These are phyloP conservation scores for Saccharum hybrid DNA, from an alignment of 202 grass and related monocot genomes.

Conservation along the genomic window DNA sequence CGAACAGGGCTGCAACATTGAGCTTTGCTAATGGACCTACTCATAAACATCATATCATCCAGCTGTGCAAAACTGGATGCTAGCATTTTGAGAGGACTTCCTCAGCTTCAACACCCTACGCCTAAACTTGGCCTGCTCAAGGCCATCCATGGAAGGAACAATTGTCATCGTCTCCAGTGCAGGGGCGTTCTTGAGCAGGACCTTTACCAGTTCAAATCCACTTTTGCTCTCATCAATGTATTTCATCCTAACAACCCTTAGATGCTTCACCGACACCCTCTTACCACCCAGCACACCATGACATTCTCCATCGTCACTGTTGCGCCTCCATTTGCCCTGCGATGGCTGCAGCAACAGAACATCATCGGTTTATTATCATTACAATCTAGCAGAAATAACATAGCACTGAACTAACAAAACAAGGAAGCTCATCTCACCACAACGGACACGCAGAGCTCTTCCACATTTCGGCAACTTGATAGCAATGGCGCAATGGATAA, in stretches of 20 bases:
- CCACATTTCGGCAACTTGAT: conserved; percentile 45
- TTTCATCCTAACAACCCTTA: conserved; percentile 54
- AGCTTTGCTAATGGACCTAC: not conserved
- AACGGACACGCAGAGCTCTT: conserved; percentile 52
- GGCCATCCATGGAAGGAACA: conserved; percentile 67
- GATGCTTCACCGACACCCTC: conserved; percentile 34
- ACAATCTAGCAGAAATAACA: not conserved
- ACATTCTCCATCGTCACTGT: conserved; percentile 3
- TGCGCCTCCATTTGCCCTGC: conserved; percentile 36
- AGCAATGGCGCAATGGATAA: conserved; percentile 54
- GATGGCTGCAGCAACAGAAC: conserved; percentile 49
- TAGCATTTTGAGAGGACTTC: conserved; percentile 48
- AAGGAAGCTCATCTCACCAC: conserved; percentile 48
- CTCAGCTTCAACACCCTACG: conserved; percentile 60
- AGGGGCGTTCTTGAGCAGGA: conserved; percentile 56
- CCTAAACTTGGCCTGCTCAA: conserved; percentile 63
- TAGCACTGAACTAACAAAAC: not conserved
- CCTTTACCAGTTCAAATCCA: conserved; percentile 60
- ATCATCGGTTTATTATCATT: conserved; percentile 15
- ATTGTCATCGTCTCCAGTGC: conserved; percentile 59
- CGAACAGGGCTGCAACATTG: not conserved
- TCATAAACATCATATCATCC: conserved; percentile 36
- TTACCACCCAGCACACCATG: conserved; percentile 31
- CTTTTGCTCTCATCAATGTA: conserved; percentile 64
- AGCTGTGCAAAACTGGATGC: conserved; percentile 46